Base-by-base conservation (phyloP, 768 basidiomycete species). In the Phanerochaete carnosa region DNA sequence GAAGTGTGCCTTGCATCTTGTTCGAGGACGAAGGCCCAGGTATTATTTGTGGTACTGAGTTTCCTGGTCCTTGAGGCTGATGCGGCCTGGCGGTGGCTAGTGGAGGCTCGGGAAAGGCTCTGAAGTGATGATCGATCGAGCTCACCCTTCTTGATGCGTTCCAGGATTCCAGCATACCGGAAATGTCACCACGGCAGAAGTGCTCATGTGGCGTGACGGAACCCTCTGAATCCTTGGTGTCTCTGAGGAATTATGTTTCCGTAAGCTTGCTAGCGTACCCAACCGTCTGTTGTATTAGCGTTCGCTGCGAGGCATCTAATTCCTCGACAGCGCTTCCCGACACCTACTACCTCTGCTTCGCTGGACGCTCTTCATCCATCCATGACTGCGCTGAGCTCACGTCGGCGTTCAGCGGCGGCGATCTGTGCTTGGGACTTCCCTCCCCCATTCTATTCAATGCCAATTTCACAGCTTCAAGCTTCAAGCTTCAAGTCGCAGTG, bases 11-110 rank as follows among this genome's bases (percentile, higher is more conserved):
- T 88, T 19, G 94, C 93, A 65, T 86, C 83, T 39, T 92, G 88
- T 74, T 92, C 95, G 74, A 99, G 82, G 77, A 99, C 97, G 63
- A n/a, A 99, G 87, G 75, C 98, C 97, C 64, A 99, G 87, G 79
- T 98, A 98, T 56, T 97, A 90, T 88, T 98, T 98, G 75, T 96
- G 85, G 81, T 98, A 98, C 45, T 97, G 87, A 37, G 92, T 93
- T 77, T 98, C 97, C 73, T 94, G 92, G 75, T 99, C 96, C 82
- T 96, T 96, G 68, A 99, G 80, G 46, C 96, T 96, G 63, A 91
- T 95, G 76, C 94, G 93, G 58, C 84, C 80, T 0, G 92, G 95
- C 57, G 96, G 96, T 11, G 98, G 83, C 73, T 95, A 95, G 77
- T 98, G 96, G 26, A 99, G 80, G 77, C 97, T 97, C 35, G 97